Evolutionary conservation across 345 rosid species (phyloP), one percentile per base, ranked within the genome.

Genomic region (Moricandia arvensis): DNA sequence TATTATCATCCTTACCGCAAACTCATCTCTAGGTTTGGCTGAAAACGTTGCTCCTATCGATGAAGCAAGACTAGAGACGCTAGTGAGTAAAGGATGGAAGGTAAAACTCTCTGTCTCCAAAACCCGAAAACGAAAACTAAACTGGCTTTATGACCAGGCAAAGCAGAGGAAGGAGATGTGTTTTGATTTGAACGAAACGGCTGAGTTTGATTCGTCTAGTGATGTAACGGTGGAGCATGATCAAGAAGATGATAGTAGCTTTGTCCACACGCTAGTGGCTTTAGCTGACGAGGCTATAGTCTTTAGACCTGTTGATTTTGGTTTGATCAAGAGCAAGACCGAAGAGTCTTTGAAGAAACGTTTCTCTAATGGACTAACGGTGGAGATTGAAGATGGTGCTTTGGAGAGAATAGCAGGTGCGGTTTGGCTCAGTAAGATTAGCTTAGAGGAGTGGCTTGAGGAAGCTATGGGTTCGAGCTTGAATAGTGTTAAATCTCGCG

Each of bases 121-220:
- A 84, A 84, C 86, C 12, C 79, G 86, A 0, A 95, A 95, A 66
- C 91, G 99, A 53, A 83, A 87, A 72, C 88, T 88, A 12, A 85
- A 70, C 73, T 95, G 98, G 97, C 77, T 85, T 38, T 81, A 71
- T 45, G 53, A 89, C 66, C 13, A 74, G 2, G 80, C 82, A 29
- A 90, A 84, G 74, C 85, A 88, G 49, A 86, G 93, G 80, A 95
- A 83, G 75, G 93, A 89, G 49, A 72, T 87, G 0, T 83, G 90
- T 31, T 92, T 95, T 5, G 99, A 95, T 65, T 82, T 95, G 54
- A 95, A 95, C 41, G 95, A 95, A 81, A 81, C 89, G 5, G 97
- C 82, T 0, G 88, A 89, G 67, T 68, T 76, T 7, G 79, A 89
- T 87, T 79, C 80, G 4, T 95, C 98, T 0, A 95, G 99, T 16